These are phyloP conservation scores for Daedalea quercina DNA, from an alignment of 768 basidiomycete species.

Conservation along the genomic window DNA sequence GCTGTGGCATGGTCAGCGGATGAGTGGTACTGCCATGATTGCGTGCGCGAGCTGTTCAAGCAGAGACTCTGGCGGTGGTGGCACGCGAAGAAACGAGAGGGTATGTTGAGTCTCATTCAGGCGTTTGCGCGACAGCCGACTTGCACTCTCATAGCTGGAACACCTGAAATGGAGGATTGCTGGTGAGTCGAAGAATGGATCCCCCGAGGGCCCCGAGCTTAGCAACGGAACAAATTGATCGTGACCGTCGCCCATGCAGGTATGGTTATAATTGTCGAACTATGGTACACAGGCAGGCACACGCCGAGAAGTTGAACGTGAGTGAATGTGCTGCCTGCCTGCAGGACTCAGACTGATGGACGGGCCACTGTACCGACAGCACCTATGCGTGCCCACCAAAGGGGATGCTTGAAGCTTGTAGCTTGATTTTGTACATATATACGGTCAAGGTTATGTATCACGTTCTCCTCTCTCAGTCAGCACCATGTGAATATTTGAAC, in stretches of 20 bases:
- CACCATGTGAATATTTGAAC: too few relatives aligned
- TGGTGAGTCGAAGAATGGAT: conserved; percentile 18
- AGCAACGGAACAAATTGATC: too few relatives aligned
- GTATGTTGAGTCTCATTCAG: not conserved
- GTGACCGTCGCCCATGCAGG: conserved; percentile 12
- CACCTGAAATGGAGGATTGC: conserved; percentile 21
- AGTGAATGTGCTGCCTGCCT: conserved; percentile 2
- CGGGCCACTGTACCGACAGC: conserved; percentile 8
- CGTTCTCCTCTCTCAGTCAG: too few relatives aligned
- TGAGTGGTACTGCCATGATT: conserved; percentile 21
- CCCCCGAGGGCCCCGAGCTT: too few relatives aligned
- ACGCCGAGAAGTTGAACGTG: conserved; percentile 26
- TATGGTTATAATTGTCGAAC: conserved; percentile 32
- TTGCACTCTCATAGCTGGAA: conserved; percentile 11
- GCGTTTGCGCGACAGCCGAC: not conserved
- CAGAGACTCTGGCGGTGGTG: conserved; percentile 17
- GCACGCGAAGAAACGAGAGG: not conserved
- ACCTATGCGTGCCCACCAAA: conserved; percentile 16
- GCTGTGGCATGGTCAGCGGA: conserved; percentile 14
- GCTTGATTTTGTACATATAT: too few relatives aligned
- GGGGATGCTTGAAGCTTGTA: too few relatives aligned
- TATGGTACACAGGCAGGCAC: conserved; percentile 19
- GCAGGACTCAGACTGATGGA: too few relatives aligned
- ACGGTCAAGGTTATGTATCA: too few relatives aligned
- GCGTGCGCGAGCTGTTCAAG: conserved; percentile 12